phyloP scores from a whole-genome alignment of 1,284 basidiomycete genomes.

The Pseudozyma tsukubaensis region DNA sequence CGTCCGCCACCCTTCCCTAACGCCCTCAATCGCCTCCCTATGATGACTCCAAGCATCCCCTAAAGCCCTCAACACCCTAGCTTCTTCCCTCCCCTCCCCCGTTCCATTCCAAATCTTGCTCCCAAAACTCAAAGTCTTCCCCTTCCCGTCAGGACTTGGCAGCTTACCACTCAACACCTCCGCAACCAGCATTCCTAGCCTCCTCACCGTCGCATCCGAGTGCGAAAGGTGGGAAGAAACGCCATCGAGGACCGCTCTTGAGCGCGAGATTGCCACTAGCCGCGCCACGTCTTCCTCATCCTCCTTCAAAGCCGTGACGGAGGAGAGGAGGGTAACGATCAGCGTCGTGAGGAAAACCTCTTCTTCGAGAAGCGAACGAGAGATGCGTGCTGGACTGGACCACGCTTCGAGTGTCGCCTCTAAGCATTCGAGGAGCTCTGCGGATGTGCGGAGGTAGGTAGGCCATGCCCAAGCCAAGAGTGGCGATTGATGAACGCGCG shows the following conservation, averaged over 20 bases:
- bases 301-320: neutral
- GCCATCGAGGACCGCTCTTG: constrained; percentile 77
- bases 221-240: constrained; percentile 77
- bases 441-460: neutral
- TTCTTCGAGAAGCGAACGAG: constrained; percentile 7
- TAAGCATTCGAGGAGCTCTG: constrained; percentile 5
- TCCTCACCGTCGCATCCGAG: constrained; percentile 77
- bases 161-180: constrained; percentile 71
- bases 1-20: neutral
- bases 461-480: constrained; percentile 30
- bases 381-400: constrained; percentile 15
- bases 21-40: neutral
- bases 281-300: constrained; percentile 34
- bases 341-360: constrained; percentile 77
- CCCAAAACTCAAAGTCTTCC: constrained; percentile 79
- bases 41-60: constrained; percentile 23
- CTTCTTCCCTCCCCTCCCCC: constrained; percentile 74
- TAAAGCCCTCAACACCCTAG: constrained; percentile 57
- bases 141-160: constrained; percentile 68
- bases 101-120: constrained; percentile 81
- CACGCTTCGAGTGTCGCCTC: constrained; percentile 15
- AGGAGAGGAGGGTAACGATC: constrained; percentile 75
- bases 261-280: constrained; percentile 67
- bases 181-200: constrained; percentile 92
- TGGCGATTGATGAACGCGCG: constrained; percentile 6